Base-by-base conservation (phyloP, 2,329 filamentous ascomycete genomes). In the Canariomyces notabilis region DNA sequence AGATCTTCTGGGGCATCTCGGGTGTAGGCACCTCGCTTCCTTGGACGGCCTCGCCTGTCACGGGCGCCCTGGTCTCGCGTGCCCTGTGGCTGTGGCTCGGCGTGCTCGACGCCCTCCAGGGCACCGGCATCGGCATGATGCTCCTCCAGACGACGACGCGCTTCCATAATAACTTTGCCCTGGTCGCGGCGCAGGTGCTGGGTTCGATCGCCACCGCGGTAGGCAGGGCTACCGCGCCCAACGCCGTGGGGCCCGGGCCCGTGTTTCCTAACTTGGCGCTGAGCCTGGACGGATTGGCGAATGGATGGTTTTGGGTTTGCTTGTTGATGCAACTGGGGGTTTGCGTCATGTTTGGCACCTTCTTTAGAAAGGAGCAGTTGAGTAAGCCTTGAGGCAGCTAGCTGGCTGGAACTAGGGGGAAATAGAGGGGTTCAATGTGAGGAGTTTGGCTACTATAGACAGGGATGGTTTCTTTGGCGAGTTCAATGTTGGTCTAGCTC, bases 121-220 rank as follows among this genome's bases (percentile, higher is more conserved):
- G 80, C 23, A 74, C 83, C 2, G 81, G 81, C 1, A 75, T 84
- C 42, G 81, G 81, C 37, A 84, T 83, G 80, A 80, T 84, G 38
- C 67, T 85, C 2, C 63, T 84, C 39, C 77, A 82, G 61, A 83
- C 80, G 0, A 64, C 82, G 54, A 83, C 80, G 1, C 68, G 81
- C 19, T 72, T 82, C 59, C 81, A 85, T 56, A 79, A 83, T 49
- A 74, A 75, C 40, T 81, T 80, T 55, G 76, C 79, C 0, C 67
- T 84, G 16, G 70, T 82, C 39, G 71, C 66, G 1, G 79, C 79
- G 4, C 81, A 85, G 61, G 73, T 82, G 8, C 59, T 85, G 26
- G 81, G 81, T 11, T 77, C 75, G 2, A 60, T 80, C 4, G 77
- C 75, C 2, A 84, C 80, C 1, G 83, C 84, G 15, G 68, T 76